These are phyloP conservation scores for Puccinellia tenuiflora DNA, from an alignment of 176 grass and related monocot species.

Conservation along the genomic window DNA sequence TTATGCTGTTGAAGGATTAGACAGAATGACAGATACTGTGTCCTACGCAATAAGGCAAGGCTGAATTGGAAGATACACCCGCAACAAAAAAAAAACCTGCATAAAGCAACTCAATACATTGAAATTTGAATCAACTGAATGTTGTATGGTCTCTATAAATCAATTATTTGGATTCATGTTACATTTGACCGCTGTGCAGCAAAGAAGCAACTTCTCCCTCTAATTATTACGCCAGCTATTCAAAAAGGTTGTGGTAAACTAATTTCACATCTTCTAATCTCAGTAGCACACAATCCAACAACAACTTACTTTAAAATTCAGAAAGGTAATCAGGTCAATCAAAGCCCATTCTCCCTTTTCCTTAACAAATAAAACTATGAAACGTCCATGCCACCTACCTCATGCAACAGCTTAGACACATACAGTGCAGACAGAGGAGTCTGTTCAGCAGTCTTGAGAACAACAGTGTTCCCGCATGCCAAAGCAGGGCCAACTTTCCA, in stretches of 20 bases:
- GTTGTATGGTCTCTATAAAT: not conserved
- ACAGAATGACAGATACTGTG: not conserved
- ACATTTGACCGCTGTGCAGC: not conserved
- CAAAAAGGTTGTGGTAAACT: not conserved
- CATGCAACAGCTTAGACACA: constrained; percentile 61
- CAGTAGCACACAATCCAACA: not conserved
- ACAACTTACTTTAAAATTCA: not conserved
- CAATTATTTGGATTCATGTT: not conserved
- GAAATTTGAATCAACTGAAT: not conserved
- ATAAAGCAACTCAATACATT: not conserved
- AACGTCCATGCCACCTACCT: constrained; percentile 38
- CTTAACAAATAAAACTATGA: not conserved
- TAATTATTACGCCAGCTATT: not conserved
- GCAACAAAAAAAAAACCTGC: not conserved
- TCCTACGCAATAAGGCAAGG: not conserved
- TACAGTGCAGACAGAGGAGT: constrained; percentile 88
- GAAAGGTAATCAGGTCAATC: not conserved
- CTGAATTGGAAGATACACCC: not conserved
- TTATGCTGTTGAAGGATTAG: not conserved
- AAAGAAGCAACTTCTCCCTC: not conserved
- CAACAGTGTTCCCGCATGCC: constrained; percentile 81
- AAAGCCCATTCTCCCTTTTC: not conserved
- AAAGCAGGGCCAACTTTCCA: constrained; percentile 98
- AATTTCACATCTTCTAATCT: not conserved
- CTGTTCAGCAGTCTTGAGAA: constrained; percentile 90